These are phyloP conservation scores for Pseudisothecium myosuroides DNA, from an alignment of 225 moss, liverwort and hornwort genomes.

Conservation along the genomic window DNA sequence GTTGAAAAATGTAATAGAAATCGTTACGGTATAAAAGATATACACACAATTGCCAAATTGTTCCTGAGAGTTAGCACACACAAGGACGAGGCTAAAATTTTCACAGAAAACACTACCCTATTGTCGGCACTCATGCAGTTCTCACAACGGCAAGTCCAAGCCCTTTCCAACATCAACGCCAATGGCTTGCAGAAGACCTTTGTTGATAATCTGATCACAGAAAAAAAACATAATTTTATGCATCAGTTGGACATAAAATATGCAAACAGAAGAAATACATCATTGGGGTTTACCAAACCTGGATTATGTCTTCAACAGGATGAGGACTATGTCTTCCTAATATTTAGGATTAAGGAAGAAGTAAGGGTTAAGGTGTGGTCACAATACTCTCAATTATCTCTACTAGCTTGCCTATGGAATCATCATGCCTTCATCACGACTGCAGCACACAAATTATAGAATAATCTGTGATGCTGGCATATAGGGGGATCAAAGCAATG, in stretches of 20 bases:
- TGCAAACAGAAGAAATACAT: not conserved
- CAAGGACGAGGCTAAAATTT: not conserved
- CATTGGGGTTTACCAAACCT: not conserved
- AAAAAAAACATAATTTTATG: not conserved
- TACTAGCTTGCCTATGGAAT: not conserved
- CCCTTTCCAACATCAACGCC: slow-evolving; percentile 79
- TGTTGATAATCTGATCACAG: slow-evolving; percentile 38
- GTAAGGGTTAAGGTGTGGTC: not conserved
- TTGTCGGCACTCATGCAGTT: not conserved
- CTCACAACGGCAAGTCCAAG: slow-evolving; percentile 65
- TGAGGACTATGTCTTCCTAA: not conserved
- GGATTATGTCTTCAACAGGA: not conserved
- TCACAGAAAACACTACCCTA: not conserved
- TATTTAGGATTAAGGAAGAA: not conserved
- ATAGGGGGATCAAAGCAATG: not conserved
- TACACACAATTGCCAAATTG: not conserved
- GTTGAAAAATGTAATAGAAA: not conserved
- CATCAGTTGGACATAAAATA: not conserved
- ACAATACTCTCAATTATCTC: not conserved
- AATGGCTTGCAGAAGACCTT: slow-evolving; percentile 48
- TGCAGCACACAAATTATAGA: not conserved
- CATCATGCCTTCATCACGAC: not conserved
- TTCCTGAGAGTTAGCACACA: not conserved
- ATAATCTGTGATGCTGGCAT: not conserved
- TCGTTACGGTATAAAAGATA: not conserved